Conservation (phyloP, 73 alveolate species). For the Loxodes magnus region DNA sequence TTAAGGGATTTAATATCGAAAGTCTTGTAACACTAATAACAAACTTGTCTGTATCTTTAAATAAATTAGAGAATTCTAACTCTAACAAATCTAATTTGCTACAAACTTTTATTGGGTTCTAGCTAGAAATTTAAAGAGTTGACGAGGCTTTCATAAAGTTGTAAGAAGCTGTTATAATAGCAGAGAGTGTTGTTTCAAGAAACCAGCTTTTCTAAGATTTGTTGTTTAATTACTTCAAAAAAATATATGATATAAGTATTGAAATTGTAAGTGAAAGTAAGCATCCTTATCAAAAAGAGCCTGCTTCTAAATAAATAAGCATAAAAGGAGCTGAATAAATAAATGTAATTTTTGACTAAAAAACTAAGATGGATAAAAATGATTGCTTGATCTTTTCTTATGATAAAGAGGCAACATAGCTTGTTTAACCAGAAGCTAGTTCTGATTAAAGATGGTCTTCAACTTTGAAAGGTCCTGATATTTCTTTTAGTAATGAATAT, state of each 20-base stretch:
- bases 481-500: neutral
- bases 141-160: slow-evolving; percentile 1
- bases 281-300: slow-evolving; percentile 5
- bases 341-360: neutral
- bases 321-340: slow-evolving; percentile 2
- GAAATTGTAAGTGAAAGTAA: neutral
- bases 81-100: slow-evolving; percentile 2
- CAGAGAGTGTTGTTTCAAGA: neutral
- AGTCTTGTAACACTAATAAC: no score
- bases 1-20: no score
- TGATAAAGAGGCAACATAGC: neutral
- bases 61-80: neutral
- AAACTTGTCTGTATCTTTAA: neutral
- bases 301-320: neutral
- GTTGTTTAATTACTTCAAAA: slow-evolving; percentile 1
- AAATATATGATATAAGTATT: neutral
- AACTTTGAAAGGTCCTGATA: neutral
- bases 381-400: neutral
- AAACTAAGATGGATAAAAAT: neutral
- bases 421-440: neutral
- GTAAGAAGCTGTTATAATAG: slow-evolving; percentile 1
- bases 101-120: neutral
- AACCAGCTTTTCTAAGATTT: neutral
- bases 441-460: neutral
- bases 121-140: neutral